Conservation (phyloP, 2,329 filamentous ascomycete genomes). For the Ceratocystis huliohia region DNA sequence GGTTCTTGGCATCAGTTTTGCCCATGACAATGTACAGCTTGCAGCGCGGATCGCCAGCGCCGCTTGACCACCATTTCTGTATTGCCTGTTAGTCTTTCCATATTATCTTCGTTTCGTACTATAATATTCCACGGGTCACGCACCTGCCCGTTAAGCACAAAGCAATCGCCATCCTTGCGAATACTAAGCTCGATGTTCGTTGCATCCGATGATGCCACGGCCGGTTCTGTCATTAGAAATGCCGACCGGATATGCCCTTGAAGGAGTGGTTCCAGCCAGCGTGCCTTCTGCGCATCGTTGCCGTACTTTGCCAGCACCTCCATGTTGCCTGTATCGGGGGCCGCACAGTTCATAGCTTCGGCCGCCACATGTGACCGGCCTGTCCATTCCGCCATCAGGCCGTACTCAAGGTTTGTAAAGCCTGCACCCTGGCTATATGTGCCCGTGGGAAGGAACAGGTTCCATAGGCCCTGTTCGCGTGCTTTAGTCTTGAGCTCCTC, state of each 20-base stretch:
- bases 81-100: conserved; percentile 12
- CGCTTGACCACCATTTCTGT: conserved; percentile 98
- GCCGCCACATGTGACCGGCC: conserved; percentile 74
- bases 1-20: conserved; percentile 67
- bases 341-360: conserved; percentile 80
- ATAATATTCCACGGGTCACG: not conserved
- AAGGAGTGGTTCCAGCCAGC: conserved; percentile 72
- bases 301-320: conserved; percentile 88
- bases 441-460: conserved; percentile 91
- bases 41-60: conserved; percentile 85
- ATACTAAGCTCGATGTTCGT: conserved; percentile 85
- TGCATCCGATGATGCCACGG: conserved; percentile 78
- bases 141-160: conserved; percentile 78
- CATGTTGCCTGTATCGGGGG: conserved; percentile 92
- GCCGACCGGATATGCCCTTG: conserved; percentile 77
- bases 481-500: conserved; percentile 85
- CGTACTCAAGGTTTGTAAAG: conserved; percentile 92
- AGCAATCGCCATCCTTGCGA: conserved; percentile 69
- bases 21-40: conserved; percentile 94
- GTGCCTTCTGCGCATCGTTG: conserved; percentile 67
- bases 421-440: conserved; percentile 94
- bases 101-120: not conserved
- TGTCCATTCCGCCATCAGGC: conserved; percentile 90
- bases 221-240: conserved; percentile 89
- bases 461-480: conserved; percentile 78